Conservation (phyloP, 805 yeast species). For the Pichia phayaonensis region DNA sequence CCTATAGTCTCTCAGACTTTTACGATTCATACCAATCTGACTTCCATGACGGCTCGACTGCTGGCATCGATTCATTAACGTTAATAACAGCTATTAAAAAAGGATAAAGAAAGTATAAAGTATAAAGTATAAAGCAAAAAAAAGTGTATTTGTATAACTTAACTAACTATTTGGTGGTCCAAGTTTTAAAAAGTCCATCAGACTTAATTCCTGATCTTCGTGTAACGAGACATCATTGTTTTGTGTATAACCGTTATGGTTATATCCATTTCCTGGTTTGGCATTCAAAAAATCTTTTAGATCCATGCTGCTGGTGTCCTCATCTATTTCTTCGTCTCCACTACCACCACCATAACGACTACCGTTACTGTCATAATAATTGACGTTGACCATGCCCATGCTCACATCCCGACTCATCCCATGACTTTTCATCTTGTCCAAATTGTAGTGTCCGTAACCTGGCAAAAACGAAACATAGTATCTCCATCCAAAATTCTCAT, state of each 20-base stretch:
- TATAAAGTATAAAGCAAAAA: too few species aligned
- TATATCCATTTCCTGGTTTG: not conserved
- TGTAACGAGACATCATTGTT: not conserved
- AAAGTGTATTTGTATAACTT: too few species aligned
- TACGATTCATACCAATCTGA: not conserved
- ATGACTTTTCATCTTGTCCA: not conserved
- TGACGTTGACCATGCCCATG: too few species aligned
- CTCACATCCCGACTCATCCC: too few species aligned
- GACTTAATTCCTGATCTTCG: not conserved
- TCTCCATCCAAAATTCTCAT: conserved; percentile 15
- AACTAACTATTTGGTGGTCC: too few species aligned
- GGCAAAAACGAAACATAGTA: conserved; percentile 21
- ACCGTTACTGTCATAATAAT: too few species aligned
- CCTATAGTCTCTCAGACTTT: not conserved
- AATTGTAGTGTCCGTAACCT: conserved; percentile 15
- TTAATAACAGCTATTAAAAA: conserved; percentile 5
- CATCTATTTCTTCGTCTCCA: not conserved
- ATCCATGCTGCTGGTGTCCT: conserved; percentile 2
- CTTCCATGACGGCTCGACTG: conserved; percentile 1
- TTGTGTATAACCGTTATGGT: not conserved
- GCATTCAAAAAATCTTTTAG: conserved; percentile 8
- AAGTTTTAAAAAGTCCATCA: not conserved
- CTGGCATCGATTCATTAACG: not conserved
- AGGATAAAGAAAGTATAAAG: not conserved
- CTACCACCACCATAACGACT: too few species aligned